Evolutionary conservation across 495 filamentous ascomycete genomes (phyloP), one percentile per base, ranked within the genome.

Genomic region (Cairneyella variabilis): DNA sequence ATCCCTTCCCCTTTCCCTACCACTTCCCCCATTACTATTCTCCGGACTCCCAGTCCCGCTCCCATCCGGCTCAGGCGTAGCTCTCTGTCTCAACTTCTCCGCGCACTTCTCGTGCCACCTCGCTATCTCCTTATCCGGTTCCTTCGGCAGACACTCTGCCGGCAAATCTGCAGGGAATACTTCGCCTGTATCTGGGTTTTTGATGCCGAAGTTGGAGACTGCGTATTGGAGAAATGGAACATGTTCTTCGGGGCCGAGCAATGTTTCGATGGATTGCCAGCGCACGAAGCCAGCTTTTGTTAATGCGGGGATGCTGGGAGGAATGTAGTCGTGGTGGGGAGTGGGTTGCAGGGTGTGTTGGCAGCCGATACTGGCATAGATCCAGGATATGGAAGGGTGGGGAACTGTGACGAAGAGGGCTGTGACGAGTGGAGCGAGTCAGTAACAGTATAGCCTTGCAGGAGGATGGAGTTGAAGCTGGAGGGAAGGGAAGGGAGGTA

Each of bases 241-340:
- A 71, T 97, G 92, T 61, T 92, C 88, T 56, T 90, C 84, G 2
- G 95, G 93, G 48, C 85, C 88, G 11, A 97, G 78, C 26, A 97
- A 75, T 25, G 95, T 71, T 69, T 97, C 90, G 14, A 98, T 90
- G 2, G 88, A 88, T 75, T 97, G 89, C 91, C 92, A 98, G 62
- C 85, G 83, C 36, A 92, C 84, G 65, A 96, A 98, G 21, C 93
- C 93, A 57, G 79, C 81, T 0, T 77, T 73, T 34, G 90, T 91
- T 50, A 98, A 72, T 12, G 90, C 88, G 9, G 93, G 93, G 32
- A 96, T 76, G 1, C 79, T 81, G 0, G 93, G 93, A 10, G 83
- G 69, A 2, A 78, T 76, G 62, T 85, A 96, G 40, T 86, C 83
- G 58, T 91, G 80, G 58, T 91, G 80, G 11, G 74, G 69, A 17